These are phyloP conservation scores for Agapanthus africanus DNA, from an alignment of 106 monocot species.

Conservation along the genomic window DNA sequence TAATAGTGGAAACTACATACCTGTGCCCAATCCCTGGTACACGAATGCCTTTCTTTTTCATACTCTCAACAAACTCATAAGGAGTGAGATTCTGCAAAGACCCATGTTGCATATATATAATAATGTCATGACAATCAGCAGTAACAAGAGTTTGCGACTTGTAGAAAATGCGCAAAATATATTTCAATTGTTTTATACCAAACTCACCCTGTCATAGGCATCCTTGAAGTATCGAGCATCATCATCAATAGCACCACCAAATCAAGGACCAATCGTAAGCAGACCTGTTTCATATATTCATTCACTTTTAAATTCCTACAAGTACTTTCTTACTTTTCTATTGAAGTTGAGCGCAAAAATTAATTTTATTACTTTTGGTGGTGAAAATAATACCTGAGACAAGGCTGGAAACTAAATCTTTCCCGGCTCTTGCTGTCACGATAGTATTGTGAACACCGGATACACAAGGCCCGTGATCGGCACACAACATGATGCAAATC, in stretches of 20 bases:
- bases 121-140: background rate
- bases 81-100: constrained; percentile 65
- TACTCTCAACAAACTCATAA: constrained; percentile 95
- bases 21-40: constrained; percentile 99
- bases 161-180: constrained; percentile 8
- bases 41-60: constrained; percentile 99
- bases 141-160: background rate
- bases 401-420: constrained; percentile 91
- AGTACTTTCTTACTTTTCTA: background rate
- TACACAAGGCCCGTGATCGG: constrained; percentile 98
- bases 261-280: constrained; percentile 96
- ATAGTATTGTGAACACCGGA: constrained; percentile 98
- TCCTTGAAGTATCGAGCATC: constrained; percentile 98
- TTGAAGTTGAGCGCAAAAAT: background rate
- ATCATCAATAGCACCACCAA: constrained; percentile 99
- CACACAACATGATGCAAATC: constrained; percentile 97
- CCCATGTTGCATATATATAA: background rate
- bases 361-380: background rate
- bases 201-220: constrained; percentile 76
- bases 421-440: constrained; percentile 95
- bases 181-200: background rate
- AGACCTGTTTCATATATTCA: constrained; percentile 44
- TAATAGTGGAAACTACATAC: no score
- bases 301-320: background rate
- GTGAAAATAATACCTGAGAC: constrained; percentile 64